Base-by-base conservation (phyloP, 495 filamentous ascomycete genomes). In the Amniculicola lignicola region DNA sequence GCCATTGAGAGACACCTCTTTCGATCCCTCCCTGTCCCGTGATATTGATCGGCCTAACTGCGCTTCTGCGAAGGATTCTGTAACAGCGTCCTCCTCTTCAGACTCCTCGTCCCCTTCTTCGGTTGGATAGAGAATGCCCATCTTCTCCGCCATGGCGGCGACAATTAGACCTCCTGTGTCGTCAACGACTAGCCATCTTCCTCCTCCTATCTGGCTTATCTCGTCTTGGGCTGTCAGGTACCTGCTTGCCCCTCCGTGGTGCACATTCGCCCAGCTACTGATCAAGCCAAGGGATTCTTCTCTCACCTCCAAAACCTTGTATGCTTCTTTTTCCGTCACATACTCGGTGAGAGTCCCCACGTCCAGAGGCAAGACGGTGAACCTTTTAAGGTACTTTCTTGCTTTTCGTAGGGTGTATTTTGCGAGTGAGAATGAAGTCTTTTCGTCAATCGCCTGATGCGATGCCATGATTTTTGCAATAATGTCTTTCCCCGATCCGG, bases 341-440 rank as follows among this genome's bases (percentile, higher is more conserved):
- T 90, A 77, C 31, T 86, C 76, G 16, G 82, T 78, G 44, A 98
- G 74, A 37, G 77, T 73, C 4, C 83, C 77, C 25, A 95, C 83
- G 54, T 95, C 90, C 65, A 97, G 63, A 0, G 89, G 91, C 22
- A 92, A 71, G 0, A 91, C 79, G 0, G 86, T 90, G 57, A 98
- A 96, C 16, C 90, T 75, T 56, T 83, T 81, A 56, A 96, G 79
- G 65, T 94, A 97, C 73, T 98, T 98, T 68, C 84, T 92, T 35
- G 85, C 84, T 75, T 98, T 98, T 18, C 93, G 79, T 14, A 97
- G 74, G 40, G 90, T 94, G 66, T 98, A 98, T 68, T 98, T 98
- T 19, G 91, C 90, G 16, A 96, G 73, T 4, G 88, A 89, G 69
- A 95, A 98, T 1, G 85, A 79, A 0, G 93, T 96, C 75, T 97